Evolutionary conservation across 352 stramenopile species (phyloP), one percentile per base, ranked within the genome.

Genomic region (Phytophthora rubi): DNA sequence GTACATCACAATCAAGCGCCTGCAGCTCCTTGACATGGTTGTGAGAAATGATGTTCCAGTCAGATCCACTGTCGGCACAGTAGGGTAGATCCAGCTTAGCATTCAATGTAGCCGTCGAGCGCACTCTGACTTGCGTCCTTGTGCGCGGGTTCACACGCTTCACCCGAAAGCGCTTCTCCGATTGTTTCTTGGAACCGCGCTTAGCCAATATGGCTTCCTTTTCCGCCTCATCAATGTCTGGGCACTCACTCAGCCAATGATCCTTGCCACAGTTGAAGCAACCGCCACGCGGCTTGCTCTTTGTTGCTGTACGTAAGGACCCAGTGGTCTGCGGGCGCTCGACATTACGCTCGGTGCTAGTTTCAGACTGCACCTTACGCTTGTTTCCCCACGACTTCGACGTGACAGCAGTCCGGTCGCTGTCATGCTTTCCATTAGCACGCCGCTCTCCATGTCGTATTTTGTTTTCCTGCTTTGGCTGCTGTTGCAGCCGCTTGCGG

Each of bases 201-300:
- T 15, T 13, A 35, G 54, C 33, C 44, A 64, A 33, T 13, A 63
- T 21, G 1, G 18, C n/a, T 23, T 68, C 53, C 16, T 68, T 68
- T 0, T 2, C 53, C 1, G 62, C 18, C 18, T 73, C 65, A 26
- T 59, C 58, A 23, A 69, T 10, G 16, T 67, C 59, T 1, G 58
- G 37, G 35, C 65, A 72, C 28, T 61, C n/a, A 23, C 56, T 67
- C 3, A 62, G 21, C 65, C 65, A 71, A 18, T 68, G 53, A 9
- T 73, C 52, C 15, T 68, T 68, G 13, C 44, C 59, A 21, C 59
- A 73, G 4, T 63, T 45, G 37, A 65, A 68, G n/a, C 65, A 73
- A 39, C 59, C 52, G 12, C 30, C 53, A 7, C 44, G 9, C 3
- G 59, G 42, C 13, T 63, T 68, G 18, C 53, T 71, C 7, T 56